phyloP scores from a whole-genome alignment of 2,329 filamentous ascomycete genomes.

The Penicillium griseofulvum region DNA sequence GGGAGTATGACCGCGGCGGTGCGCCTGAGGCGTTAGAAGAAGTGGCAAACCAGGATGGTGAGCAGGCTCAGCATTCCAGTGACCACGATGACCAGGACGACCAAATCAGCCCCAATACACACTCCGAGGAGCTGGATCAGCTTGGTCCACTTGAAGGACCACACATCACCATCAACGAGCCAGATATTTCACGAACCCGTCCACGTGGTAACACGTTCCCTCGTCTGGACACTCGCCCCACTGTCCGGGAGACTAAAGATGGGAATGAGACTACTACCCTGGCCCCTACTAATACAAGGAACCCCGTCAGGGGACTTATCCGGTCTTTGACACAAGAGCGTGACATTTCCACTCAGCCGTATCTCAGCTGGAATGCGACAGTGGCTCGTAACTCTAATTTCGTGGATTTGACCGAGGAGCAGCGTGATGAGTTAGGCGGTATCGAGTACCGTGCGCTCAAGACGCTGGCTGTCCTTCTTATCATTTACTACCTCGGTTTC shows the following conservation, averaged over 20 bases:
- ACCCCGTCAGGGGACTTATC: slow-evolving; percentile 34
- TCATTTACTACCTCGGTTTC: slow-evolving; percentile 79
- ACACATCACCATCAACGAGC: slow-evolving; percentile 51
- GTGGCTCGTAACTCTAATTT: slow-evolving; percentile 92
- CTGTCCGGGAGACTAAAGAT: slow-evolving; percentile 33
- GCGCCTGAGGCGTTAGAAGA: slow-evolving; percentile 61
- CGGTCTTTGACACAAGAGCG: slow-evolving; percentile 39
- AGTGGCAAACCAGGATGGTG: slow-evolving; percentile 39
- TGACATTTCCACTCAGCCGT: slow-evolving; percentile 65
- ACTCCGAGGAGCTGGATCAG: slow-evolving; percentile 23
- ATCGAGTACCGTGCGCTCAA: slow-evolving; percentile 95
- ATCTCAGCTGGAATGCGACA: slow-evolving; percentile 91
- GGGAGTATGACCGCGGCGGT: slow-evolving; percentile 82
- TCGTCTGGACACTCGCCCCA: slow-evolving; percentile 38
- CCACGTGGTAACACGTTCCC: slow-evolving; percentile 39
- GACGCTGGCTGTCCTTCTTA: slow-evolving; percentile 73
- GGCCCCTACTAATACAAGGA: slow-evolving; percentile 25
- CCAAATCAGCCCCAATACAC: background rate
- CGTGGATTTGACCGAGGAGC: slow-evolving; percentile 79
- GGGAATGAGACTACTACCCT: slow-evolving; percentile 25
- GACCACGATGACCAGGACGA: slow-evolving; percentile 21
- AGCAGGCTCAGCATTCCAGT: slow-evolving; percentile 21
- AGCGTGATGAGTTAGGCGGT: slow-evolving; percentile 90
- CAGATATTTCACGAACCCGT: slow-evolving; percentile 36
- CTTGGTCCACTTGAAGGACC: slow-evolving; percentile 31